phyloP scores from a whole-genome alignment of 202 grass and related monocot species.

The Carex sylvatica region DNA sequence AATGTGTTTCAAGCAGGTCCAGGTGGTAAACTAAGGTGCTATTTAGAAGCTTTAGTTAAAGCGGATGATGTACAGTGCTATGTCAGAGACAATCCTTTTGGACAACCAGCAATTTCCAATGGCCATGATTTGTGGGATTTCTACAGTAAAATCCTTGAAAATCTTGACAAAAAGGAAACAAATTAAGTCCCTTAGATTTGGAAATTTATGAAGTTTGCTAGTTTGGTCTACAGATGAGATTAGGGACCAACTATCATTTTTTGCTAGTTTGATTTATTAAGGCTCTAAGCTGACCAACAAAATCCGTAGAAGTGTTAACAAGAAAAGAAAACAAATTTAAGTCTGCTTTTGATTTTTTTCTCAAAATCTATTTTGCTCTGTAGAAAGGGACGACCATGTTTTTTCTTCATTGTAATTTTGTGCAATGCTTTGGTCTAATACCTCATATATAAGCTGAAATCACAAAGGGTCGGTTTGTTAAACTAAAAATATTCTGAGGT shows the following conservation, averaged over 20 bases:
- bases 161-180: not conserved
- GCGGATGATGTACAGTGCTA: constrained; percentile 68
- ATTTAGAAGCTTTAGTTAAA: constrained; percentile 63
- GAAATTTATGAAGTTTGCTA: not conserved
- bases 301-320: not conserved
- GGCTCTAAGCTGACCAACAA: not conserved
- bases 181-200: not conserved
- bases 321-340: not conserved
- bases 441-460: too few species aligned
- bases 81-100: constrained; percentile 74
- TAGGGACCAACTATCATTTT: not conserved
- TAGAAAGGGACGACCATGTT: not conserved
- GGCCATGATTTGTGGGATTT: constrained; percentile 65
- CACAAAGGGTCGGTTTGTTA: too few species aligned
- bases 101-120: constrained; percentile 60
- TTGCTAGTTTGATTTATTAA: not conserved
- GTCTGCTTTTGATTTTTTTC: too few species aligned
- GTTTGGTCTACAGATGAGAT: not conserved
- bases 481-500: too few species aligned
- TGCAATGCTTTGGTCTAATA: not conserved
- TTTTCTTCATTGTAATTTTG: not conserved
- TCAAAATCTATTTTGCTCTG: not conserved
- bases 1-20: constrained; percentile 39
- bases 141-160: constrained; percentile 30
- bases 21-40: constrained; percentile 55